Percentiles rank a stretch among this genome's conserved stretches.
phyloP scores from a whole-genome alignment of 805 yeast genomes.

The Wickerhamiella kurtzmanii region DNA sequence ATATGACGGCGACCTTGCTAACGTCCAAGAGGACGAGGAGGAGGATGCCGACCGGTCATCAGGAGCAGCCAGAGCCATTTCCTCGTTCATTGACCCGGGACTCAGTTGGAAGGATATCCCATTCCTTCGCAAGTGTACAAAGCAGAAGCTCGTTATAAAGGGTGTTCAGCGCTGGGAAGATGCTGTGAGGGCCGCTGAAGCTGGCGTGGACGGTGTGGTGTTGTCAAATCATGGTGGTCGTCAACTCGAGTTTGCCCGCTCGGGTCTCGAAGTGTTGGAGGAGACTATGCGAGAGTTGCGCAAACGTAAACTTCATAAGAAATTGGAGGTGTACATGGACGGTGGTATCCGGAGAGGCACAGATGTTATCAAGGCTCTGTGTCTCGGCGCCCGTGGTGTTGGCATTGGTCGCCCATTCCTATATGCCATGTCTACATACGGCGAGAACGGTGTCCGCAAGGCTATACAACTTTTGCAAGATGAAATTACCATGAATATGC shows the following conservation, averaged over 20 bases:
- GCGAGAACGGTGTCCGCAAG: conserved; percentile 55
- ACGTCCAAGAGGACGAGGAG: conserved; percentile 29
- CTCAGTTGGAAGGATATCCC: conserved; percentile 18
- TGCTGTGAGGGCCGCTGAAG: conserved; percentile 55
- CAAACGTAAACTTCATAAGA: conserved; percentile 25
- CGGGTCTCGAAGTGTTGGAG: conserved; percentile 56
- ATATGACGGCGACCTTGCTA: conserved; percentile 39
- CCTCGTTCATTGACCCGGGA: conserved; percentile 73
- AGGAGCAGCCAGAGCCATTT: conserved; percentile 79
- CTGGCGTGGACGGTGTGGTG: conserved; percentile 67
- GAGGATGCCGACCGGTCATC: conserved; percentile 43
- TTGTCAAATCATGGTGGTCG: conserved; percentile 85
- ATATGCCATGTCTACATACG: conserved; percentile 69
- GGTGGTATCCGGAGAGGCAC: conserved; percentile 72
- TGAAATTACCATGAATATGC: conserved; percentile 66
- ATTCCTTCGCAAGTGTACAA: conserved; percentile 10
- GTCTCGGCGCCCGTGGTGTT: conserved; percentile 62
- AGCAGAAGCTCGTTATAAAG: conserved; percentile 40
- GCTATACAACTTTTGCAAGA: conserved; percentile 56
- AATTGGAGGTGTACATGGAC: conserved; percentile 53
- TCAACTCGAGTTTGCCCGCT: conserved; percentile 70
- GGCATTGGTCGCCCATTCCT: conserved; percentile 68
- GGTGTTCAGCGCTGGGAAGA: conserved; percentile 82
- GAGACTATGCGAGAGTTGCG: conserved; percentile 44
- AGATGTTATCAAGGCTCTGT: conserved; percentile 62